Base-by-base conservation (phyloP, 768 basidiomycete genomes). In the Panellus pusillus region DNA sequence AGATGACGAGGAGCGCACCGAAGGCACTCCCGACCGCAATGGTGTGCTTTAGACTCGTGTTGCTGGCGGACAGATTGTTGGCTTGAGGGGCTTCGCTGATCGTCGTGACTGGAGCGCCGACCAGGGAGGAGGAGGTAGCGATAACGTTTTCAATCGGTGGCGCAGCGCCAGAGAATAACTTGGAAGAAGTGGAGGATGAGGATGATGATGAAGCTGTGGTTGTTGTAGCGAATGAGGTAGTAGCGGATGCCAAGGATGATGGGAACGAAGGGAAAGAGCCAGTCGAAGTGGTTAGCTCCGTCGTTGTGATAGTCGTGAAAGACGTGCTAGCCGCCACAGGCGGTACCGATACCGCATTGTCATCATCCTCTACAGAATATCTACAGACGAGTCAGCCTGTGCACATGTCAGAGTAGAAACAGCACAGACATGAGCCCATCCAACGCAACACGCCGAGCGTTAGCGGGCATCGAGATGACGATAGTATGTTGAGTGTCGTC, bases 401-500 rank as follows among this genome's bases (percentile, higher is more conserved):
- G 35, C 19, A 15, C 44, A 13, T 39, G 40, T 38, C 8, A 44
- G 18, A 2, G 36, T 5, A 9, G 6, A 28, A 38, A 17, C 12
- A 5, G n/a, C 17, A 50, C 54, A 13, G 14, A 55, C 54, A 50
- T 46, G n/a, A 55, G 44, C 15, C 54, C 54, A 35, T 55, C 54
- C 2, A 50, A 38, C 9, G 45, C 39, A 17, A 50, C 32, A 46
- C 27, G 14, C 29, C 27, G 19, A 28, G 36, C n/a, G 2, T 18
- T 29, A 2, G 47, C 15, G 9, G 47, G 42, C 38, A 49, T 36
- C 4, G 54, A 50, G 32, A 55, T 55, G 1, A 50, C 44, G 17
- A 55, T 24, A 7, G 44, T 55, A 20, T 55, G 54, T 15, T 55
- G 14, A 0, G 29, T 20, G 18, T 50, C 24, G 17, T 29, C 14